Evolutionary conservation across 2,329 filamentous ascomycete genomes (phyloP).

Genomic region (Diplodia seriata): DNA sequence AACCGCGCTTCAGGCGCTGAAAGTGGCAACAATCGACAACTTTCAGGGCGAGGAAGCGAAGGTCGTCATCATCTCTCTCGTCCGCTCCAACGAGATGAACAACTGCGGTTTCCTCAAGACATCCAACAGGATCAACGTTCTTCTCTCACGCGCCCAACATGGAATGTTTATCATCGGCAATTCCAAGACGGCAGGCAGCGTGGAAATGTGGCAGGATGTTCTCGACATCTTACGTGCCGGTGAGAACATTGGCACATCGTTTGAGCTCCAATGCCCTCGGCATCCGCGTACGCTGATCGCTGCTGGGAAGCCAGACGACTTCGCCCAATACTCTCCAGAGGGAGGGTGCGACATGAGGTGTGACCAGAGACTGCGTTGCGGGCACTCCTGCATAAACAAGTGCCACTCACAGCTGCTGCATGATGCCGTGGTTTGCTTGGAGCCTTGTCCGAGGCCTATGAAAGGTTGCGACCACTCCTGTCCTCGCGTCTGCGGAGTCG

Average conservation of each 20-base stretch:
- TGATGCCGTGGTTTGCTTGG: slow-evolving; percentile 38
- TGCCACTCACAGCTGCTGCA: slow-evolving; percentile 46
- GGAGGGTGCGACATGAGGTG: slow-evolving; percentile 43
- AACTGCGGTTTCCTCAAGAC: slow-evolving; percentile 71
- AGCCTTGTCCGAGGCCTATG: slow-evolving; percentile 40
- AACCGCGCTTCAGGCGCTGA: slow-evolving; percentile 6
- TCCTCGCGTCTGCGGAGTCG: slow-evolving; percentile 41
- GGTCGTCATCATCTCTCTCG: slow-evolving; percentile 72
- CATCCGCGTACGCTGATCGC: slow-evolving; percentile 40
- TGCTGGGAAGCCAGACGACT: slow-evolving; percentile 42
- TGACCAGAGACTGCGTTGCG: slow-evolving; percentile 39
- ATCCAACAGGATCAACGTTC: slow-evolving; percentile 72
- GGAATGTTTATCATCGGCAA: slow-evolving; percentile 77
- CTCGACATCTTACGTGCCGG: slow-evolving; percentile 56
- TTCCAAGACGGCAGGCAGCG: slow-evolving; percentile 60
- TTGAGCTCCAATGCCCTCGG: slow-evolving; percentile 42
- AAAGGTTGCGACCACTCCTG: slow-evolving; percentile 41
- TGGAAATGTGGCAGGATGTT: slow-evolving; percentile 70
- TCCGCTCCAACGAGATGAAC: slow-evolving; percentile 68
- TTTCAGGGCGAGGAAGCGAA: slow-evolving; percentile 81
- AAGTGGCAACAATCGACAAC: slow-evolving; percentile 72
- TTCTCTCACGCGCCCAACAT: slow-evolving; percentile 70
- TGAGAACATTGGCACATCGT: slow-evolving; percentile 35
- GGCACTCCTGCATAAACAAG: slow-evolving; percentile 41
- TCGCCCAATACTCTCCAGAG: slow-evolving; percentile 40